Evolutionary conservation across 768 basidiomycete species (phyloP).

Genomic region (Pulveroboletus sp.): DNA sequence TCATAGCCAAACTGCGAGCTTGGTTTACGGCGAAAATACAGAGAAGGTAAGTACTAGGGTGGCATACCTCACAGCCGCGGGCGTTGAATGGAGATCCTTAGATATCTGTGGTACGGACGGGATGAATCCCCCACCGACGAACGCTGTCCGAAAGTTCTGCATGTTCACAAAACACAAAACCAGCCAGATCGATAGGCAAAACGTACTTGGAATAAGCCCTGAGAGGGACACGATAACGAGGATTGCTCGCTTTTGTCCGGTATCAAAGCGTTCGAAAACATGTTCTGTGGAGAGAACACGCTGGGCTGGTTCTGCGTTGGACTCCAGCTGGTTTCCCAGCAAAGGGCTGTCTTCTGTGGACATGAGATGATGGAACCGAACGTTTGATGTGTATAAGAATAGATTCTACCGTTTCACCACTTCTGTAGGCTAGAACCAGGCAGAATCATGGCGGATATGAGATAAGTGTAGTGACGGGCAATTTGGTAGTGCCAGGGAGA

Average conservation of each 20-base stretch:
- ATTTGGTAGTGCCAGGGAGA: no score
- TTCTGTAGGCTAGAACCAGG: no score
- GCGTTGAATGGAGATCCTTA: slow-evolving; percentile 56
- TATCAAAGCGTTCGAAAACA: slow-evolving; percentile 60
- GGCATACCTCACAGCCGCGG: slow-evolving; percentile 53
- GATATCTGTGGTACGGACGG: slow-evolving; percentile 77
- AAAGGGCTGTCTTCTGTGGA: slow-evolving; percentile 30
- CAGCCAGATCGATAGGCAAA: neutral
- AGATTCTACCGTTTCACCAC: no score
- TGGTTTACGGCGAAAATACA: neutral
- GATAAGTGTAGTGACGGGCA: no score
- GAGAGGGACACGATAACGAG: slow-evolving; percentile 56
- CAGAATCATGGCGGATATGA: no score
- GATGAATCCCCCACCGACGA: slow-evolving; percentile 67
- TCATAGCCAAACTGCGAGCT: slow-evolving; percentile 43
- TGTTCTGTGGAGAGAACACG: slow-evolving; percentile 19
- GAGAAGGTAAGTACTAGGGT: neutral
- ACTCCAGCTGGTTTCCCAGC: slow-evolving; percentile 10
- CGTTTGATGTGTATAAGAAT: no score
- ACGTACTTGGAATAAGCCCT: slow-evolving; percentile 62
- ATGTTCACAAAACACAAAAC: neutral
- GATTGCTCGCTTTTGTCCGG: slow-evolving; percentile 48
- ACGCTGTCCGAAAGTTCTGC: slow-evolving; percentile 47
- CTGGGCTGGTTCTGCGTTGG: neutral
- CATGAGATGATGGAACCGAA: neutral